Base-by-base conservation (phyloP, 768 basidiomycete genomes). In the Suillus discolor region DNA sequence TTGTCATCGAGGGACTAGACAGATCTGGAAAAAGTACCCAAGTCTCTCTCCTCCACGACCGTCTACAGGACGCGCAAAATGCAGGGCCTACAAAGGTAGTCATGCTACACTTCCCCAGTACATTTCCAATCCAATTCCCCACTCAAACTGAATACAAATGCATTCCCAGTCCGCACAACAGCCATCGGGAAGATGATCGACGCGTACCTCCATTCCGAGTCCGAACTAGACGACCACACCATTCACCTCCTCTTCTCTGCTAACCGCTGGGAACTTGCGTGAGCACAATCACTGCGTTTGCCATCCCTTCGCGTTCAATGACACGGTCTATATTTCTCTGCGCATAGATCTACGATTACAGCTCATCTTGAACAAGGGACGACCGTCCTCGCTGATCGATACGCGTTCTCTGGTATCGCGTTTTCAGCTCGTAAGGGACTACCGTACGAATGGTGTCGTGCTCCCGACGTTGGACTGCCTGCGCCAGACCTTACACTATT, bases 241-340 rank as follows among this genome's bases (percentile, higher is more conserved):
- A 89, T 99, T 59, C 97, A 99, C 74, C 87, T 98, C 4, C 85
- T 99, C 64, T 99, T 99, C 82, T 90, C 94, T 53, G 97, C 96
- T 2, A 99, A 99, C 74, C 86, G 97, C 42, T 99, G 97, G 97
- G 96, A 99, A 75, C 86, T 91, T 67, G 90, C 91, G 93, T 97
- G 73, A 63, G 87, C 39, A 42, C 11, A 39, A 64, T 20, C 62
- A 41, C 25, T 31, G 25, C 57, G 4, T 62, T 39, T 38, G 51
- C 39, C 53, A n/a, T 63, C 20, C 6, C 25, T 57, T 51, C 13
- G 20, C 62, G n/a, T 54, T 25, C 6, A 4, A 63, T 61, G 39
- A 41, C 36, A 31, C 34, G 15, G 11, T 62, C 28, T 28, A 16
- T 57, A 42, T 63, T 28, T 60, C 25, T 28, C 9, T 55, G 41